Evolutionary conservation across 192 early-diverging fungal species (phyloP).

Genomic region (Entophlyctis helioformis): DNA sequence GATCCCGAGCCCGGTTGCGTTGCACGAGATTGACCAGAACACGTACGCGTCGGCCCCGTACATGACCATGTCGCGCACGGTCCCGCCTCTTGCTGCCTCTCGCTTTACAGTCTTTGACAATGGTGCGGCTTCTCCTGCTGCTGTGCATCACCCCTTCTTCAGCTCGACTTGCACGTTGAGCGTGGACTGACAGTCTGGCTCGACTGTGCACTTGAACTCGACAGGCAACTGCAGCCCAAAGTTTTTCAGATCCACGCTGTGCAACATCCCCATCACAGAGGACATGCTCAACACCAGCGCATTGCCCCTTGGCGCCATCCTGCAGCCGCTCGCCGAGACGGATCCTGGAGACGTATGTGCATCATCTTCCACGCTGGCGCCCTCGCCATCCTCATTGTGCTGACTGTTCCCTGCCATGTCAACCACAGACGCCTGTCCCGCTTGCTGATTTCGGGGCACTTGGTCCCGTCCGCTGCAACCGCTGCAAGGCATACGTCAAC

Average conservation of each 20-base stretch:
- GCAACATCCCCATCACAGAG: constrained; percentile 72
- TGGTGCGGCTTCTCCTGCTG: constrained; percentile 38
- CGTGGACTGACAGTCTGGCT: not conserved
- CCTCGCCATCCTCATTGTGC: no score
- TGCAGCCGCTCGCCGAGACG: constrained; percentile 86
- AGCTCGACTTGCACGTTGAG: not conserved
- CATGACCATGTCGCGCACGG: constrained; percentile 54
- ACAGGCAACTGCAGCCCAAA: constrained; percentile 59
- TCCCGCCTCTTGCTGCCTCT: constrained; percentile 70
- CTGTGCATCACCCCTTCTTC: not conserved
- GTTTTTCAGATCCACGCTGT: constrained; percentile 80
- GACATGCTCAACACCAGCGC: constrained; percentile 67
- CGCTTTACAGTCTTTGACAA: constrained; percentile 77
- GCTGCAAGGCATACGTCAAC: constrained; percentile 93
- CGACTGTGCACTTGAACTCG: not conserved
- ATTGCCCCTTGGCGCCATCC: constrained; percentile 73
- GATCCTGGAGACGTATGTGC: constrained; percentile 53
- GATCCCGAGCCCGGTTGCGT: constrained; percentile 78
- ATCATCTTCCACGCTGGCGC: no score
- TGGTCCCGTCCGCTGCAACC: constrained; percentile 79
- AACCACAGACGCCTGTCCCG: constrained; percentile 49
- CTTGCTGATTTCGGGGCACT: constrained; percentile 72
- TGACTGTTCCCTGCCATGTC: no score
- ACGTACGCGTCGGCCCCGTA: constrained; percentile 54
- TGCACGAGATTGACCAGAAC: constrained; percentile 73